Evolutionary conservation across 202 grass and related monocot species (phyloP).

Genomic region (Panicum virgatum): DNA sequence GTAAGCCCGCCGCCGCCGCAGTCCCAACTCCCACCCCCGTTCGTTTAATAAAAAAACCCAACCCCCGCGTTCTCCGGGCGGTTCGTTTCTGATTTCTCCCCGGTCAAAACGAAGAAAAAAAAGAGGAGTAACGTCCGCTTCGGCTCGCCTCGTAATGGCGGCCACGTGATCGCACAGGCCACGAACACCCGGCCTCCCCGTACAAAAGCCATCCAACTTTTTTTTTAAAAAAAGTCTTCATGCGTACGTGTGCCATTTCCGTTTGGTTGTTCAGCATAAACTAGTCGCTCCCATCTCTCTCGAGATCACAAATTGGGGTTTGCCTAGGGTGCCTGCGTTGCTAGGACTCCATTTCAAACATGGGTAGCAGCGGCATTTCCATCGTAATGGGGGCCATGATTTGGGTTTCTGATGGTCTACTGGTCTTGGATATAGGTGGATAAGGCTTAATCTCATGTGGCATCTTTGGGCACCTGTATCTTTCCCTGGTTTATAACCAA

Average conservation of each 20-base stretch:
- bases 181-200: constrained; percentile 31
- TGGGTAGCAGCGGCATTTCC: constrained; percentile 9
- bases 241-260: constrained; percentile 18
- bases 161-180: constrained; percentile 52
- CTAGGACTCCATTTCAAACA: neutral
- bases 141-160: constrained; percentile 43
- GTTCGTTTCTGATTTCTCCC: constrained; percentile 13
- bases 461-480: constrained; percentile 8
- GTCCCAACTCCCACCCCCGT: neutral
- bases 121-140: neutral
- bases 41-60: constrained; percentile 10
- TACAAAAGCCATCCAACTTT: constrained; percentile 20
- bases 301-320: neutral
- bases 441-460: constrained; percentile 21
- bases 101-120: constrained; percentile 12
- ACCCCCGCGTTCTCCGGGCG: neutral
- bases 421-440: neutral
- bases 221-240: neutral
- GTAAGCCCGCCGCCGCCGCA: constrained; percentile 34
- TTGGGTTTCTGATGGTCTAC: neutral
- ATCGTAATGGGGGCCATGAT: constrained; percentile 30
- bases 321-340: neutral
- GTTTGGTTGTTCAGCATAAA: neutral
- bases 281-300: neutral
- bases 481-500: neutral